Evolutionary conservation across 2,329 filamentous ascomycete species (phyloP).

Genomic region (Xylaria hypoxylon): DNA sequence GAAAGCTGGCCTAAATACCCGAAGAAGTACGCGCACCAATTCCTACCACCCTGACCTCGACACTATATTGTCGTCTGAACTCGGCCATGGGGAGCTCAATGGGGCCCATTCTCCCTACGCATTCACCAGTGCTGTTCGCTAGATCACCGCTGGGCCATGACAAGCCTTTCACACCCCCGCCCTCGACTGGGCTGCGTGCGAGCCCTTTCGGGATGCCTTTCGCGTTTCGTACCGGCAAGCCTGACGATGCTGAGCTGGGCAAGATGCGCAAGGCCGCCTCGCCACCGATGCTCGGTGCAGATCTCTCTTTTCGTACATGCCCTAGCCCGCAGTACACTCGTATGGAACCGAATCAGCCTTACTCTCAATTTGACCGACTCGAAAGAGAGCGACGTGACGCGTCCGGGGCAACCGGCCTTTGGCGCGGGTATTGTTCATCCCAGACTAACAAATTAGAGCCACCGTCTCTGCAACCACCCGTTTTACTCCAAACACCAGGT

Average conservation of each 20-base stretch:
- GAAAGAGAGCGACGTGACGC: constrained; percentile 65
- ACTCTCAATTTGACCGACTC: constrained; percentile 54
- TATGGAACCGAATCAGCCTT: constrained; percentile 81
- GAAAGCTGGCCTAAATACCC: constrained; percentile 56
- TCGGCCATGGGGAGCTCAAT: constrained; percentile 43
- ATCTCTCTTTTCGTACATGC: constrained; percentile 84
- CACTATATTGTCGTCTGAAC: constrained; percentile 60
- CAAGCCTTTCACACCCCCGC: constrained; percentile 41
- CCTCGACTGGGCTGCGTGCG: constrained; percentile 57
- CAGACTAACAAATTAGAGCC: constrained; percentile 54
- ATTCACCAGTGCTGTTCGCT: constrained; percentile 44
- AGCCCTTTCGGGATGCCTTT: constrained; percentile 60
- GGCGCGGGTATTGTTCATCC: constrained; percentile 77
- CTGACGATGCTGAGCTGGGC: constrained; percentile 56
- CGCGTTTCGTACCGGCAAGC: constrained; percentile 54
- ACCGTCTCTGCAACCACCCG: constrained; percentile 58
- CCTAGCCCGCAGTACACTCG: constrained; percentile 85
- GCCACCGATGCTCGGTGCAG: constrained; percentile 88
- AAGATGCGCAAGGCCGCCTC: constrained; percentile 66
- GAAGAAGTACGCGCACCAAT: constrained; percentile 54
- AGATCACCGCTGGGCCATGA: constrained; percentile 40
- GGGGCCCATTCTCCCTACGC: constrained; percentile 42
- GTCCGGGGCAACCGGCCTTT: constrained; percentile 74
- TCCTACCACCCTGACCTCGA: constrained; percentile 58
- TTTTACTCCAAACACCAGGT: constrained; percentile 64